Evolutionary conservation across 176 grass and related monocot species (phyloP), one percentile per base, ranked within the genome.

Genomic region (Carex myosuroides): DNA sequence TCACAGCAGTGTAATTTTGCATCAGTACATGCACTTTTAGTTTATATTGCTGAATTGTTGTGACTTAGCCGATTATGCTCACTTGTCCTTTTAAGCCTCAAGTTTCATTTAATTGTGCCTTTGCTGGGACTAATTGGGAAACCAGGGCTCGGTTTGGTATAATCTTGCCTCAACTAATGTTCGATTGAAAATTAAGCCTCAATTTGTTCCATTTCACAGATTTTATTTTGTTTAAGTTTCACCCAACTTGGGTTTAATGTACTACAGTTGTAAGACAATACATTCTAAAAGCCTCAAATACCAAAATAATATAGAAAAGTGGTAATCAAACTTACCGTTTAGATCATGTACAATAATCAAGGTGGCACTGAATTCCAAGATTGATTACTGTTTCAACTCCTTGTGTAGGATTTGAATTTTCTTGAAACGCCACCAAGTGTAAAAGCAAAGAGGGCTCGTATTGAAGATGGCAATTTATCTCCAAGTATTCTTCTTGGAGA

Each of bases 331-430:
- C 50, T 56, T 54, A 12, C 24, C 2, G 0, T 54, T 50, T 50
- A 56, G 50, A 77, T 32, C 21, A 73, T 52, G 2, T 13, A 63
- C 55, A 24, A 82, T 52, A 50, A 52, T 44, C 61, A 66, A 83
- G 67, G 77, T 39, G 20, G 24, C 22, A 81, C 53, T 81, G 53
- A 4, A 59, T 81, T 81, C 52, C 18, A 10, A 55, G 14, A 41
- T 61, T 81, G 77, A n/a, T 17, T 48, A 42, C 10, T 11, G 42
- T 70, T 76, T 77, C 50, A 77, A 32, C 42, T 56, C 26, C 41
- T 50, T 60, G 29, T 82, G 69, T 42, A 87, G 85, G 82, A 87
- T 54, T 88, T 91, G 60, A 75, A 83, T 70, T 91, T 91, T 85
- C 79, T 91, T 30, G 83, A 83, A 82, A 80, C 86, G 41, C 80